Conservation (phyloP, 2,329 filamentous ascomycete species). For the Botrytis byssoidea region DNA sequence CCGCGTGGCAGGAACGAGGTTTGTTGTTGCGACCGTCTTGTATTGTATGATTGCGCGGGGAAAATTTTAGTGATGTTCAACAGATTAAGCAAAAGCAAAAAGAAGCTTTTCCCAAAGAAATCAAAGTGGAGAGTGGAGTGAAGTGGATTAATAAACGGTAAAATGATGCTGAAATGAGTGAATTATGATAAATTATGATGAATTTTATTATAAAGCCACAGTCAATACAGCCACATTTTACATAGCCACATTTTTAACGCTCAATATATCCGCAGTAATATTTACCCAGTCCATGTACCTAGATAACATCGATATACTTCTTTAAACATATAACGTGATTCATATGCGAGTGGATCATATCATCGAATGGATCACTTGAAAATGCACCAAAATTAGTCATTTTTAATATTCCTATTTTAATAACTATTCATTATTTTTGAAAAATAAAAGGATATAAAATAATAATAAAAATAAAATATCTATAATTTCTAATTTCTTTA, state of each 20-base stretch:
- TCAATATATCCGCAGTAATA: too few species aligned
- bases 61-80: conserved; percentile 11
- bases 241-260: background rate
- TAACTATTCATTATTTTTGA: too few species aligned
- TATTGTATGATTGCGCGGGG: conserved; percentile 10
- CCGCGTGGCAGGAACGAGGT: conserved; percentile 22
- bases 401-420: too few species aligned
- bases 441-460: too few species aligned
- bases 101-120: conserved; percentile 12
- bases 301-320: background rate
- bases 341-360: too few species aligned
- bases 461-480: too few species aligned
- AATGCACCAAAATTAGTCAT: too few species aligned
- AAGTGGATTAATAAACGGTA: background rate
- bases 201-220: conserved; percentile 7
- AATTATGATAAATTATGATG: background rate
- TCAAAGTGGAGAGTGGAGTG: background rate
- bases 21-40: background rate
- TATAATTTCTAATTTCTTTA: too few species aligned
- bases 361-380: too few species aligned
- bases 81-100: background rate
- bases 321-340: too few species aligned
- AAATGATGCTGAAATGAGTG: background rate
- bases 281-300: too few species aligned
- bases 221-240: background rate